These are phyloP conservation scores for Entonaema liquescens DNA, from an alignment of 495 filamentous ascomycete species.

Conservation along the genomic window DNA sequence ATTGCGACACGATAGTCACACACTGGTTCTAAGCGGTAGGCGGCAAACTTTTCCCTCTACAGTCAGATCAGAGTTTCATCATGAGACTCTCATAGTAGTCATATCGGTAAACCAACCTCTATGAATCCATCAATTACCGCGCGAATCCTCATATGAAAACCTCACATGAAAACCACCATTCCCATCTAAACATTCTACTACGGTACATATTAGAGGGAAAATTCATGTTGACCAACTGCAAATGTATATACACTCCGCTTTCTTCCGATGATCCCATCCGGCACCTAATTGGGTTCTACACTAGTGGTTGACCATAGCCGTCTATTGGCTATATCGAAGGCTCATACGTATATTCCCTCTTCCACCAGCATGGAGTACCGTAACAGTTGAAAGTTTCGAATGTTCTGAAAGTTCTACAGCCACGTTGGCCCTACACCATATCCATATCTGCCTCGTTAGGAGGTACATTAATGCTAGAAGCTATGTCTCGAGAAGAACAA, in stretches of 20 bases:
- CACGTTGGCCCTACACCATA: constrained; percentile 10
- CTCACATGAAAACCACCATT: constrained; percentile 2
- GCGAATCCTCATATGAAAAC: constrained; percentile 15
- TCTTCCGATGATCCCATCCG: constrained; percentile 30
- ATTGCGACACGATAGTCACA: neutral
- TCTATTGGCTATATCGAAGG: neutral
- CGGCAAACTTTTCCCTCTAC: constrained; percentile 8
- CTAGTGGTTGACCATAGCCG: neutral
- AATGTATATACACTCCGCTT: constrained; percentile 25
- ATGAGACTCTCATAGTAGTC: constrained; percentile 36
- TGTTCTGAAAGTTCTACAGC: no score
- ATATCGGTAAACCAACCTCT: constrained; percentile 25
- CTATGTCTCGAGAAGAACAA: no score
- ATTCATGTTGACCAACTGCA: neutral
- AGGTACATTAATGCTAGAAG: no score
- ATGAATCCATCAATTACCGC: constrained; percentile 38
- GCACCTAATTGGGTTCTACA: constrained; percentile 15
- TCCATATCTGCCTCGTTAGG: neutral
- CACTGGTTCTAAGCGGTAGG: neutral
- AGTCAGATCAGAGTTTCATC: neutral
- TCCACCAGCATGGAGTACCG: neutral
- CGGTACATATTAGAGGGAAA: constrained; percentile 7
- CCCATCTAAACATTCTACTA: neutral
- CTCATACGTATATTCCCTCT: neutral
- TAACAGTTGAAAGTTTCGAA: no score